Evolutionary conservation across 2,329 filamentous ascomycete genomes (phyloP).

Genomic region (Fusarium piperis): DNA sequence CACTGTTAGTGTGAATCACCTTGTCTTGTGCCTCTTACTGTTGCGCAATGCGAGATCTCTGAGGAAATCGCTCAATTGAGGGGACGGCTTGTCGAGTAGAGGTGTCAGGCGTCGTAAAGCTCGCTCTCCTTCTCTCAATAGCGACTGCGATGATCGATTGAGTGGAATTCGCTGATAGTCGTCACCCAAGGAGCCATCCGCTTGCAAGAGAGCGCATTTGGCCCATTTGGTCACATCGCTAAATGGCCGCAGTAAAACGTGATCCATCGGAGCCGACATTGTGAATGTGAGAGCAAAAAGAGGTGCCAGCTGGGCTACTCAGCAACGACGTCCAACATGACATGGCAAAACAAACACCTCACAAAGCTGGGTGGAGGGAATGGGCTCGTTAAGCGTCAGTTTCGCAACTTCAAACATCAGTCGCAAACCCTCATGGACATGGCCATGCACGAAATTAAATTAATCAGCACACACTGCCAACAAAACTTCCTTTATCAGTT

Average conservation of each 20-base stretch:
- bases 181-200: constrained; percentile 39
- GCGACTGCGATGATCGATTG: constrained; percentile 42
- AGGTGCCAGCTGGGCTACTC: not conserved
- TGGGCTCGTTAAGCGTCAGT: not conserved
- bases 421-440: not conserved
- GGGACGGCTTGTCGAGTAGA: constrained; percentile 8
- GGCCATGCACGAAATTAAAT: not conserved
- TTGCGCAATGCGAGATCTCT: constrained; percentile 47
- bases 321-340: not conserved
- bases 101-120: constrained; percentile 50
- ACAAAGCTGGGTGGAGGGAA: not conserved
- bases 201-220: constrained; percentile 49
- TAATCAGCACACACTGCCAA: not conserved
- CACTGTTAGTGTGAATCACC: not conserved
- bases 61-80: constrained; percentile 19
- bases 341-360: not conserved
- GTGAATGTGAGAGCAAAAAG: not conserved
- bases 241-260: constrained; percentile 48
- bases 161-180: constrained; percentile 42
- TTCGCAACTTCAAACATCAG: not conserved
- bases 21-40: constrained; percentile 39
- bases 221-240: constrained; percentile 52
- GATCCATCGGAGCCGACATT: constrained; percentile 6
- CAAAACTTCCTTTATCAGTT: not conserved
- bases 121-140: constrained; percentile 51